phyloP scores from a whole-genome alignment of 805 yeast species.

The Candida taoyuanica region DNA sequence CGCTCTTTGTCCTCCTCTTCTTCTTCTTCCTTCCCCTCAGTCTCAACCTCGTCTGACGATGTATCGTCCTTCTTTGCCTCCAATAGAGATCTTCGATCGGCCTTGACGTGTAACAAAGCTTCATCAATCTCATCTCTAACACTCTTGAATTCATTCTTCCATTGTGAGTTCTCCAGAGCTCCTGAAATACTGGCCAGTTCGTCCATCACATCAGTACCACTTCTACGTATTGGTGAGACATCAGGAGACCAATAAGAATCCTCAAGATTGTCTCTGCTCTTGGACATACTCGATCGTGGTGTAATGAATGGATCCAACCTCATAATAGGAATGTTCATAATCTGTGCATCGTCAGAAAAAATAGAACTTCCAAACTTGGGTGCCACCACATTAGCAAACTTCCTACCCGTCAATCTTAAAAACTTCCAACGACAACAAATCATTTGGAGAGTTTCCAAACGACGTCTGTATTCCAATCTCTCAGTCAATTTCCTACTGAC shows the following conservation, averaged over 20 bases:
- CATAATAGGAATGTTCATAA: not conserved
- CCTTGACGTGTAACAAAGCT: not conserved
- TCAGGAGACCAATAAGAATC: slow-evolving; percentile 22
- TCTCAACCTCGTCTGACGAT: slow-evolving; percentile 6
- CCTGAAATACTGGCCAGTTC: slow-evolving; percentile 16
- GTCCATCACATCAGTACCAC: slow-evolving; percentile 10
- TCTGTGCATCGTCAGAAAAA: not conserved
- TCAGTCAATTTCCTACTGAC: slow-evolving; percentile 53
- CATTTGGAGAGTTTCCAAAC: slow-evolving; percentile 33
- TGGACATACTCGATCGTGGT: slow-evolving; percentile 8
- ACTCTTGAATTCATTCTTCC: slow-evolving; percentile 16
- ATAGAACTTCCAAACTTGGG: slow-evolving; percentile 1
- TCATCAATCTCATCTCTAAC: slow-evolving; percentile 17
- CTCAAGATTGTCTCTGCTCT: slow-evolving; percentile 4
- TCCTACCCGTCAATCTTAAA: slow-evolving; percentile 13
- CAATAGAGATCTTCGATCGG: not conserved
- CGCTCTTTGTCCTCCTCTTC: slow-evolving; percentile 5
- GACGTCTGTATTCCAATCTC: slow-evolving; percentile 29
- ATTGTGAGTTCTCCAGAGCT: slow-evolving; percentile 17
- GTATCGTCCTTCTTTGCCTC: not conserved
- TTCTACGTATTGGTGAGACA: too few species aligned
- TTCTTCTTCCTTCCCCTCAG: not conserved
- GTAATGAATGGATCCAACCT: slow-evolving; percentile 3
- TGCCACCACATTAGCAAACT: slow-evolving; percentile 3
- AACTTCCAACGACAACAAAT: slow-evolving; percentile 33